phyloP scores from a whole-genome alignment of 2,329 filamentous ascomycete genomes.

The Hypocrella siamensis region DNA sequence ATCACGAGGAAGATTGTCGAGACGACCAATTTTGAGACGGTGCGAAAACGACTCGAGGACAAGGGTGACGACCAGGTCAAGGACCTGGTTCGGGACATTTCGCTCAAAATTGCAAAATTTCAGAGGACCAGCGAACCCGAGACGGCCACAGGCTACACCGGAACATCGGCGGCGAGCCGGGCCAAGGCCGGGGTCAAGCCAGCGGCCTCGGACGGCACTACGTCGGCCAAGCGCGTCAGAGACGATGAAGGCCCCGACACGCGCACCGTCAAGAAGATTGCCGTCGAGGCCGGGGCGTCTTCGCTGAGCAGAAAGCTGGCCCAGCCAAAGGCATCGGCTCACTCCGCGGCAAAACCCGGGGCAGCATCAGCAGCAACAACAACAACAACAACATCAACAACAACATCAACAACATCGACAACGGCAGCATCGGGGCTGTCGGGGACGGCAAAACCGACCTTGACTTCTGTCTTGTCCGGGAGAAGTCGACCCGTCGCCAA shows the following conservation, averaged over 20 bases:
- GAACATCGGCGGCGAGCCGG: slow-evolving; percentile 22
- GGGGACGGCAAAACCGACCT: slow-evolving; percentile 14
- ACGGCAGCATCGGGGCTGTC: too few species aligned
- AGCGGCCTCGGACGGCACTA: slow-evolving; percentile 11
- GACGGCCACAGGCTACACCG: slow-evolving; percentile 19
- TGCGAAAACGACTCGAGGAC: slow-evolving; percentile 46
- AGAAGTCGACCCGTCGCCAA: slow-evolving; percentile 30
- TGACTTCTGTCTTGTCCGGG: slow-evolving; percentile 27
- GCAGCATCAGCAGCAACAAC: too few species aligned
- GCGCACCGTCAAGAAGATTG: slow-evolving; percentile 25
- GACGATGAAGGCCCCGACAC: slow-evolving; percentile 23
- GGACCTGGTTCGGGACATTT: slow-evolving; percentile 41
- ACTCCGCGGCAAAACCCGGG: slow-evolving; percentile 12
- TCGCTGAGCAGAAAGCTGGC: slow-evolving; percentile 24
- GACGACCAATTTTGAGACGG: slow-evolving; percentile 49
- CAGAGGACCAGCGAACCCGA: slow-evolving; percentile 17
- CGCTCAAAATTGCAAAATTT: slow-evolving; percentile 28
- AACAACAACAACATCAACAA: too few species aligned
- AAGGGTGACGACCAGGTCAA: slow-evolving; percentile 49
- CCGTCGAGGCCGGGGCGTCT: slow-evolving; percentile 20
- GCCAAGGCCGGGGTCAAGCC: slow-evolving; percentile 17
- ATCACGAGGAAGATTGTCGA: slow-evolving; percentile 46
- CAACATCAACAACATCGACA: too few species aligned
- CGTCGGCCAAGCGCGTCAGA: slow-evolving; percentile 19
- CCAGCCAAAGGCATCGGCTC: slow-evolving; percentile 17